Evolutionary conservation across 805 yeast species (phyloP).

Genomic region (Komagataella kurtzmanii): DNA sequence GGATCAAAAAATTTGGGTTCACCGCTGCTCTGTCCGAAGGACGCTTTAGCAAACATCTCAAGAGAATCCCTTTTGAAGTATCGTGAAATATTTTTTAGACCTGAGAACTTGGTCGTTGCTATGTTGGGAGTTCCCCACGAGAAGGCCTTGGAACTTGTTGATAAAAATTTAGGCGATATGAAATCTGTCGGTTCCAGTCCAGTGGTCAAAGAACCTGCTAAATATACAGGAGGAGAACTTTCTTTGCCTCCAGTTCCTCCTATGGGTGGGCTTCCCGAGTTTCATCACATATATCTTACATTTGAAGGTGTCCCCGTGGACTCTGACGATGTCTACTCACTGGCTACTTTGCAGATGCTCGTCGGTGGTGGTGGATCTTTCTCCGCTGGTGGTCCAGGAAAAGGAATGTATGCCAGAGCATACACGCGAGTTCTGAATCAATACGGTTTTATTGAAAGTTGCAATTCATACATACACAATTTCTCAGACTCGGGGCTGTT

Average conservation of each 20-base stretch:
- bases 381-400: constrained; percentile 98
- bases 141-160: constrained; percentile 50
- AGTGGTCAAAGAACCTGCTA: constrained; percentile 23
- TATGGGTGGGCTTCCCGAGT: constrained; percentile 60
- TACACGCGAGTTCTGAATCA: constrained; percentile 87
- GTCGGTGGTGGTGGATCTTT: constrained; percentile 97
- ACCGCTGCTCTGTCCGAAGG: constrained; percentile 74
- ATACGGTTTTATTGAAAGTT: constrained; percentile 82
- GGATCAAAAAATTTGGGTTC: constrained; percentile 62
- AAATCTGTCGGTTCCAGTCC: constrained; percentile 11
- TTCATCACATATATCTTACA: constrained; percentile 75
- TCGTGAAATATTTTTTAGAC: constrained; percentile 54
- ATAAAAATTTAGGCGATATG: constrained; percentile 55
- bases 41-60: constrained; percentile 41
- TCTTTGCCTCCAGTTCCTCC: constrained; percentile 39
- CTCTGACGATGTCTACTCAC: constrained; percentile 78
- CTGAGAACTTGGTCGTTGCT: constrained; percentile 74
- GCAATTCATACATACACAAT: constrained; percentile 79
- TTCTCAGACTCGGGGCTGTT: constrained; percentile 85
- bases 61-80: constrained; percentile 40
- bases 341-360: constrained; percentile 80
- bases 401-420: constrained; percentile 93
- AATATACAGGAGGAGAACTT: constrained; percentile 47
- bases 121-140: constrained; percentile 76
- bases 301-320: constrained; percentile 79